Base-by-base conservation (phyloP, 2,329 filamentous ascomycete species). In the Colletotrichum camelliae region DNA sequence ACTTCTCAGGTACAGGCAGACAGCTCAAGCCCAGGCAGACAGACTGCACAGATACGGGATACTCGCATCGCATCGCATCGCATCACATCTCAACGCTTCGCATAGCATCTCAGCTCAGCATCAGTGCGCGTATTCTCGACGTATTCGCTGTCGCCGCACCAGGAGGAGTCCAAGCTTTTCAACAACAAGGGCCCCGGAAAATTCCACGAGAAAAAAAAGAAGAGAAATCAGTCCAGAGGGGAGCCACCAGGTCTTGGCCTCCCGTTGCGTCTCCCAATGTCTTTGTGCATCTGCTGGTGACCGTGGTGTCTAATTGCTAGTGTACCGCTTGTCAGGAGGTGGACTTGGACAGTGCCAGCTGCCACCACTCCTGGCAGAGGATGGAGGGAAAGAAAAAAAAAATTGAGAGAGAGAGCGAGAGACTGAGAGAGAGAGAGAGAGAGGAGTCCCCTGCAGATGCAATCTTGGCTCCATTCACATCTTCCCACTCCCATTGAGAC, bases 401-500 rank as follows among this genome's bases (percentile, higher is more conserved):
- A 37, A 18, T 2, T 2, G 21, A 21, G 21, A 39, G 29, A 31
- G 6, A 31, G 29, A 31, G 29, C 7, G 7, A 31, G 31, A 33
- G 27, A 33, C 27, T 18, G 15, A 31, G 27, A 37, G 60, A 13
- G 10, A 52, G 27, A 52, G 27, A 29, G 27, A 29, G 13, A 15
- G 21, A 64, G 3, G 39, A 39, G 27, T 37, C 21, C 64, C 72
- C 68, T 75, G 64, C 31, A 64, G 55, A 43, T 48, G 64, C 64
- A 73, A 73, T 75, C 73, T 73, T 64, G 73, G 69, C 73, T 64
- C 70, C 70, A 73, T 68, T 73, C 64, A 64, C 67, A 55, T 68
- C 43, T 72, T 67, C 29, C 68, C 72, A 72, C 72, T 67, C 55
- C 73, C 69, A 67, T 67, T 62, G 62, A 64, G 62, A 73, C 73